Percentiles rank a stretch among this genome's conserved stretches.
Conservation (phyloP, 176 grass and related monocot species). For the Oryza glaberrima region DNA sequence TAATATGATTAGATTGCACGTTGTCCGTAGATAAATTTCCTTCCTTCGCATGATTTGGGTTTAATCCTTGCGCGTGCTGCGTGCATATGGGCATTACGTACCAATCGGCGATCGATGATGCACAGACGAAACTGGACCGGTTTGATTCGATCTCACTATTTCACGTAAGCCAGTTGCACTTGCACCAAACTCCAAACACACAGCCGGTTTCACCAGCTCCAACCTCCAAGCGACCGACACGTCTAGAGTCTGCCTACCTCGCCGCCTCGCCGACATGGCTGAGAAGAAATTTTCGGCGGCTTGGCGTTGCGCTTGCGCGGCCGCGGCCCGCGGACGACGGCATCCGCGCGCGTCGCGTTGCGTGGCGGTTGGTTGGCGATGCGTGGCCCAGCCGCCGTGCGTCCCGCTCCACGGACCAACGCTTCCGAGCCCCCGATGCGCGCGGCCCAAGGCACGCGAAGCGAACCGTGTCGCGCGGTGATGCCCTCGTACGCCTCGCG, state of each 20-base stretch:
- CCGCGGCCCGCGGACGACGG: too few species aligned
- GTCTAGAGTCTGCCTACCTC: too few species aligned
- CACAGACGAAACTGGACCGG: background rate
- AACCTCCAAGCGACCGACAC: too few species aligned
- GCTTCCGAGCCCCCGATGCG: too few species aligned
- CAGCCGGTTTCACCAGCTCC: background rate
- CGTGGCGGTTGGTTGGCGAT: too few species aligned
- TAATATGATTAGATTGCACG: background rate
- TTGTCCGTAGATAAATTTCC: background rate
- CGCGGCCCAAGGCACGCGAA: too few species aligned
- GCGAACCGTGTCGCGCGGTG: too few species aligned
- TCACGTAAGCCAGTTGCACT: background rate
- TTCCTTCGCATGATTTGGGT: constrained; percentile 22
- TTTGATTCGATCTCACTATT: background rate
- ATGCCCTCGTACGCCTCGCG: too few species aligned
- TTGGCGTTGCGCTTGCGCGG: too few species aligned
- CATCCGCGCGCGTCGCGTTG: too few species aligned
- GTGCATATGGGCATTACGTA: background rate
- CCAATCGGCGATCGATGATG: background rate
- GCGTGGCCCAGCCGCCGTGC: too few species aligned
- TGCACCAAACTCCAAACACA: background rate
- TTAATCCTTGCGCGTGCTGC: constrained; percentile 2
- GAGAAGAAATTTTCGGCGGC: background rate
- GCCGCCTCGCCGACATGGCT: background rate
- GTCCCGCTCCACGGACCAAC: too few species aligned